phyloP scores from a whole-genome alignment of 169 alveolate genomes.

The Amoebophrya sp. region DNA sequence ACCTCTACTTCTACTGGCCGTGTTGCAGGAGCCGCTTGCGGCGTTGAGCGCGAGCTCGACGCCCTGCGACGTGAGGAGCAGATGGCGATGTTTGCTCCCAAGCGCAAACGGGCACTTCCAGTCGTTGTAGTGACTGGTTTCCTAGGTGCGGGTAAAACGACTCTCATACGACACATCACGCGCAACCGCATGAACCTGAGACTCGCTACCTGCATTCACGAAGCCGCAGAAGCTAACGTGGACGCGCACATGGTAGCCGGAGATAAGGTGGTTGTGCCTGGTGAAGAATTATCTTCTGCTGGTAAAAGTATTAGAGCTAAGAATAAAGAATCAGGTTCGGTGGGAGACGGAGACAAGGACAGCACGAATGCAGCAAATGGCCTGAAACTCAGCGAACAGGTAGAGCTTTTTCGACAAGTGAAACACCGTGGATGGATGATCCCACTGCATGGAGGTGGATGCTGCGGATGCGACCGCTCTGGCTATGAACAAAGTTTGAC shows the following conservation, averaged over 20 bases:
- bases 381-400: too few relatives aligned
- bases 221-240: not conserved
- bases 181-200: not conserved
- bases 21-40: too few relatives aligned
- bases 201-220: not conserved
- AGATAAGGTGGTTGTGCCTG: not conserved
- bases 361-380: not conserved
- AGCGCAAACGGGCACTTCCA: constrained; percentile 1
- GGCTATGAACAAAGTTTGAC: not conserved
- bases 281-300: not conserved
- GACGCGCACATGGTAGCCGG: not conserved
- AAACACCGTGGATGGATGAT: not conserved
- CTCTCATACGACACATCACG: not conserved
- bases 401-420: not conserved
- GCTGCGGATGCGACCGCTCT: constrained; percentile 24
- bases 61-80: not conserved
- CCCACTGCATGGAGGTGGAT: not conserved
- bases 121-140: not conserved
- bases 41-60: not conserved
- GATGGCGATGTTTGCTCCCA: not conserved
- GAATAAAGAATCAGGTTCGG: not conserved
- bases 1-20: not conserved
- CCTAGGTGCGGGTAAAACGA: not conserved
- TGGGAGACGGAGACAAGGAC: not conserved
- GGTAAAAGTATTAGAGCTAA: too few relatives aligned